Evolutionary conservation across 2,329 filamentous ascomycete genomes (phyloP).

Genomic region (Stagonosporopsis cucurbitacearum): DNA sequence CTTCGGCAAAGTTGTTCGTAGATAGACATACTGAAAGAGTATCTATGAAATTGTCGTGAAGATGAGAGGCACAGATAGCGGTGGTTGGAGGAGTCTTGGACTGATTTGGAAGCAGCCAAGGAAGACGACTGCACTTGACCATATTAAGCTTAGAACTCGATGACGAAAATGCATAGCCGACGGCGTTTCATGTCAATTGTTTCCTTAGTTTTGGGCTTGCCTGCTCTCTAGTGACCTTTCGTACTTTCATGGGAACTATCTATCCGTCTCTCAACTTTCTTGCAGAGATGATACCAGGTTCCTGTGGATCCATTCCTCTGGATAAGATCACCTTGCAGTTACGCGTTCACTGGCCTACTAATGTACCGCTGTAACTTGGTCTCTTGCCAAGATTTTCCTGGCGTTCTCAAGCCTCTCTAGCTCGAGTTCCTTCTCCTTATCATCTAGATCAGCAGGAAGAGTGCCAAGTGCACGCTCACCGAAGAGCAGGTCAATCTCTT

Average conservation of each 20-base stretch:
- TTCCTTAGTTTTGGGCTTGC: too few species aligned
- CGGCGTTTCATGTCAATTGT: too few species aligned
- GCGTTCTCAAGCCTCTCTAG: constrained; percentile 31
- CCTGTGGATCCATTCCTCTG: too few species aligned
- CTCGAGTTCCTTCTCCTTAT: constrained; percentile 33
- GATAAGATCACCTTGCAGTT: too few species aligned
- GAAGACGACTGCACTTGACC: background rate
- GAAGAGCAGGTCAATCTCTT: constrained; percentile 66
- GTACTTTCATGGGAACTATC: too few species aligned
- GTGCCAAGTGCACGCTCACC: constrained; percentile 59
- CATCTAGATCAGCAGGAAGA: constrained; percentile 53
- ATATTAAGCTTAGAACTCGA: background rate
- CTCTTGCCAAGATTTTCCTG: constrained; percentile 19
- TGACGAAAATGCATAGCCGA: background rate
- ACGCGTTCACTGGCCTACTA: background rate
- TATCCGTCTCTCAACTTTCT: too few species aligned
- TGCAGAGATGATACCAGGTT: too few species aligned
- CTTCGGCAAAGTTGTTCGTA: background rate
- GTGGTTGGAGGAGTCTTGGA: too few species aligned
- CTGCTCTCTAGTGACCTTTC: too few species aligned
- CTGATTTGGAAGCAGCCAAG: too few species aligned
- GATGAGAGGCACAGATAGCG: too few species aligned
- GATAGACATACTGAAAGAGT: background rate
- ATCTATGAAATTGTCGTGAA: too few species aligned
- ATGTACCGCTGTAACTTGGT: constrained; percentile 11